Base-by-base conservation (phyloP, 306 rosid genomes). In the Citrullus amarus region DNA sequence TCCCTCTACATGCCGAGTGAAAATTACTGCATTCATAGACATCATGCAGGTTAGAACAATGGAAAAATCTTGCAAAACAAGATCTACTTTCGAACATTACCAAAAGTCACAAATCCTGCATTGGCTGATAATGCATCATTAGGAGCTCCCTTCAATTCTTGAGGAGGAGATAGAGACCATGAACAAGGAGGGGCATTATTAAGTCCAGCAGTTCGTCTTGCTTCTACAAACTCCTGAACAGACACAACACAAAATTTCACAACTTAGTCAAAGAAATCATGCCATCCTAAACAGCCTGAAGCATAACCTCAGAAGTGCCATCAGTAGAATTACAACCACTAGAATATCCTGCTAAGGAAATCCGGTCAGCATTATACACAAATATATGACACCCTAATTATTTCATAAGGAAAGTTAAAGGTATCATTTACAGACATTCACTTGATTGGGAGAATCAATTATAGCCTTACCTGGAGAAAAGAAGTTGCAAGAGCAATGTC, bases 61-160 rank as follows among this genome's bases (percentile, higher is more conserved):
- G 78, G 80, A 68, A 48, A n/a, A 39, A 75, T 69, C 50, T 50
- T 25, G 16, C 34, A 84, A 38, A 69, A 9, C 73, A 51, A 80
- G 58, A 57, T 6, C 41, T 62, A 74, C 65, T 75, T 80, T 86
- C 60, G n/a, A 58, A 86, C 61, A 88, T 88, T 78, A 95, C 98
- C 97, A 86, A 95, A 89, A 78, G 93, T 91, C 25, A 95, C 93
- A 83, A 95, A 95, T 84, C 98, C 98, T 72, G 98, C 96, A 86
- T 94, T 94, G 55, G 93, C 97, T 79, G 88, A 87, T 76, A 95
- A 86, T 61, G 93, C 88, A 72, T 91, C 93, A 36, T 85, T 44
- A 6, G 98, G 83, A 82, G 89, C 93, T 86, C 75, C 97, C 86
- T 86, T 86, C 36, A 92, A 82, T 79, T 91, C 97, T 79, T 20